Conservation (phyloP, 345 rosid species). For the Tarenaya hassleriana region DNA sequence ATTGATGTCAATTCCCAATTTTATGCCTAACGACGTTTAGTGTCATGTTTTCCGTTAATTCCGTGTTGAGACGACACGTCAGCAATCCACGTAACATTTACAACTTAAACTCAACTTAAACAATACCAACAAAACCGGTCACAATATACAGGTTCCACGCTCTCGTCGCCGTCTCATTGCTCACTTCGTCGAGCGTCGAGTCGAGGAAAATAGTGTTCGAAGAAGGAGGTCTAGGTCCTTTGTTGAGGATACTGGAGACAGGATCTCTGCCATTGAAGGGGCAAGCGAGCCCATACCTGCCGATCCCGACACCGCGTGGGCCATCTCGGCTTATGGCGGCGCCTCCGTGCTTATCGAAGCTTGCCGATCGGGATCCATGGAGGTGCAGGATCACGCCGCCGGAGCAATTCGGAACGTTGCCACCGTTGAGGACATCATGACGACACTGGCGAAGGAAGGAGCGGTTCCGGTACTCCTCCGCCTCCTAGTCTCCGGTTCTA, state of each 20-base stretch:
- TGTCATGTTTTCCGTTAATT: too few relatives aligned
- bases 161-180: slow-evolving; percentile 47
- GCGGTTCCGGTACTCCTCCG: slow-evolving; percentile 53
- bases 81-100: too few relatives aligned
- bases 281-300: slow-evolving; percentile 64
- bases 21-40: too few relatives aligned
- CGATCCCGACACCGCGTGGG: slow-evolving; percentile 69
- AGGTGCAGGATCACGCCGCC: slow-evolving; percentile 41
- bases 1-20: too few relatives aligned
- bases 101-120: too few relatives aligned
- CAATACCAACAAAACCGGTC: too few relatives aligned
- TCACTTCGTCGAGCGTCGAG: slow-evolving; percentile 51
- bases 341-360: slow-evolving; percentile 53
- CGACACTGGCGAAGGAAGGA: slow-evolving; percentile 62
- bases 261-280: slow-evolving; percentile 49
- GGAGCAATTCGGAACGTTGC: slow-evolving; percentile 64
- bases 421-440: slow-evolving; percentile 48
- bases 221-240: slow-evolving; percentile 69
- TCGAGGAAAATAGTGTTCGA: slow-evolving; percentile 60
- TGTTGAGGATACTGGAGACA: slow-evolving; percentile 54
- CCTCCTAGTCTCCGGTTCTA: slow-evolving; percentile 35
- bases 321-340: slow-evolving; percentile 65
- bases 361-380: slow-evolving; percentile 50
- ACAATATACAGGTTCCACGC: too few relatives aligned
- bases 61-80: too few relatives aligned